A percentile compares a stretch with the other conserved stretches of the same genome.
Conservation (phyloP, 257 asterid genomes). For the Leonotis leonurus region DNA sequence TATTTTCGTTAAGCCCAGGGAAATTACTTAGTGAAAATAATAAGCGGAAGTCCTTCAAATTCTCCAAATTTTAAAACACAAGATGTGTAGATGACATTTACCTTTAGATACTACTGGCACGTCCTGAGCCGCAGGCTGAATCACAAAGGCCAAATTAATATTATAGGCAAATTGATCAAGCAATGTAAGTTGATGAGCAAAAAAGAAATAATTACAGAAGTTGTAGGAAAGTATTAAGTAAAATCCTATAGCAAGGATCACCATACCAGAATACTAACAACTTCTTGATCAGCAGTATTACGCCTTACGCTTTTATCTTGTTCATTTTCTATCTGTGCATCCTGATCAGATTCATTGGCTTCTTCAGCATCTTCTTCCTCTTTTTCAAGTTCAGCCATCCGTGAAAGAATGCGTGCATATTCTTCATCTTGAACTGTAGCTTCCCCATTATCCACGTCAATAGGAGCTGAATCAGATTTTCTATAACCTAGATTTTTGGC, state of each 20-base stretch:
- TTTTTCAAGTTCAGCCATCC: constrained; percentile 66
- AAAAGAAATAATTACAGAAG: neutral
- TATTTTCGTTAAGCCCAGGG: too few species aligned
- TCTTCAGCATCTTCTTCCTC: constrained; percentile 75
- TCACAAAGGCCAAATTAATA: constrained; percentile 4
- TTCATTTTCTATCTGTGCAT: constrained; percentile 28
- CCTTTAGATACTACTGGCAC: constrained; percentile 43
- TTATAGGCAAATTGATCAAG: neutral
- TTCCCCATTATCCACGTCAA: constrained; percentile 23
- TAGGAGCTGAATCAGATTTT: constrained; percentile 20
- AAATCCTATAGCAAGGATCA: neutral
- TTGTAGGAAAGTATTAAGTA: neutral
- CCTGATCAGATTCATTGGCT: constrained; percentile 28
- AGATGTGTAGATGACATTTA: constrained; percentile 12
- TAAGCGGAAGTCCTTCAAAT: too few species aligned
- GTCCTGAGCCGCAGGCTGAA: constrained; percentile 51
- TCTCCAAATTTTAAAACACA: too few species aligned
- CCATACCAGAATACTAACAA: constrained; percentile 39
- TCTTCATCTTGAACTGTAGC: constrained; percentile 54
- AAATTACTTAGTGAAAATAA: too few species aligned
- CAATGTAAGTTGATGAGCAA: neutral
- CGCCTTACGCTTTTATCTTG: constrained; percentile 14
- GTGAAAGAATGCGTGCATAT: constrained; percentile 41
- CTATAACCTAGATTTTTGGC: constrained; percentile 22
- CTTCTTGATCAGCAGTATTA: constrained; percentile 22